Evolutionary conservation across 495 filamentous ascomycete species (phyloP).

Genomic region (Penicillium malachiteum): DNA sequence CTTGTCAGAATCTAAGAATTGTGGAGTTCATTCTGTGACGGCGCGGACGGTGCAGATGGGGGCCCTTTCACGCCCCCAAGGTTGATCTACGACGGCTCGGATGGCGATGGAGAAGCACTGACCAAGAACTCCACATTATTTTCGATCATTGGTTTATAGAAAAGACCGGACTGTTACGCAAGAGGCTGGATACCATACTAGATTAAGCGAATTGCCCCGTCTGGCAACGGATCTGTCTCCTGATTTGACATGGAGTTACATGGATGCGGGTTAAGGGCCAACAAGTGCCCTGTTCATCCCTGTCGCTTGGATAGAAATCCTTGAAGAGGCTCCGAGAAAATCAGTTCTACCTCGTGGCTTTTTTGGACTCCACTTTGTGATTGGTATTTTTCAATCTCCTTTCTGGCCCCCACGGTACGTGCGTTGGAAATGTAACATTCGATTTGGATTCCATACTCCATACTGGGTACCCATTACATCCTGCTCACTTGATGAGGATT

Average conservation of each 20-base stretch:
- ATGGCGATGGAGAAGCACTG: not conserved
- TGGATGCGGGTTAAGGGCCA: not conserved
- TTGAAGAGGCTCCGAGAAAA: not conserved
- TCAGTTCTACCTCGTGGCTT: not conserved
- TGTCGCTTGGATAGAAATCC: not conserved
- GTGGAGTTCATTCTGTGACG: not conserved
- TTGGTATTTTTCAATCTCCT: not conserved
- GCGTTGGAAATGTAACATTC: too few species aligned
- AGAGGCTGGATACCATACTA: not conserved
- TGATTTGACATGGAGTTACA: not conserved
- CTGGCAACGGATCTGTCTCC: not conserved
- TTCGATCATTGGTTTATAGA: not conserved
- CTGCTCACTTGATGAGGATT: too few species aligned
- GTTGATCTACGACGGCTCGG: conserved; percentile 4
- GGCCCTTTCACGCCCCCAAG: not conserved
- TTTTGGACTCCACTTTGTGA: not conserved
- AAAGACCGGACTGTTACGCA: not conserved
- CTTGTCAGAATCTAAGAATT: not conserved
- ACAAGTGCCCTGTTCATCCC: too few species aligned
- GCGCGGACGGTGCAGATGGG: not conserved
- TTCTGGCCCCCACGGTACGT: not conserved
- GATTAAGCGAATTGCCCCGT: not conserved
- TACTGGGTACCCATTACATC: too few species aligned
- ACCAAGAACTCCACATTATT: not conserved
- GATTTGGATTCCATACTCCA: too few species aligned